A percentile compares a stretch with the other conserved stretches of the same genome.
Evolutionary conservation across 441 rosid species (phyloP).

Genomic region (Dalechampia spathulata): DNA sequence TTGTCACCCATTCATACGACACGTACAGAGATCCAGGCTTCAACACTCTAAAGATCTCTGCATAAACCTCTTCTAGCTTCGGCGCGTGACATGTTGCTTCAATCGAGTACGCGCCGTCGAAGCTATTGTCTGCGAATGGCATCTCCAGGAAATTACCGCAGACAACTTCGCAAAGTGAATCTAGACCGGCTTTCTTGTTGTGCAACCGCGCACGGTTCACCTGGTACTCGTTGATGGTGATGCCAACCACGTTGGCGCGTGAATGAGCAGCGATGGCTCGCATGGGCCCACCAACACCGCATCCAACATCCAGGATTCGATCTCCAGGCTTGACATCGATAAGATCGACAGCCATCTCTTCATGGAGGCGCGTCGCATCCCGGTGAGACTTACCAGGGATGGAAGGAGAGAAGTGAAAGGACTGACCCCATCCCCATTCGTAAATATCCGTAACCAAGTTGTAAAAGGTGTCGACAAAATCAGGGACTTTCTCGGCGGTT

Average conservation of each 20-base stretch:
- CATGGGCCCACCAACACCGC: conserved; percentile 97
- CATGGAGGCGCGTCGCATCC: conserved; percentile 77
- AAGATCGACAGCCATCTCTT: conserved; percentile 74
- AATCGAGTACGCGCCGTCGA: conserved; percentile 92
- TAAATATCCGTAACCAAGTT: conserved; percentile 88
- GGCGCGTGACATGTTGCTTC: conserved; percentile 99
- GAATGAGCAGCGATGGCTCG: conserved; percentile 91
- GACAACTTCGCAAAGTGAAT: conserved; percentile 67
- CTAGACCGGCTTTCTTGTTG: conserved; percentile 82
- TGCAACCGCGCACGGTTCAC: conserved; percentile 69
- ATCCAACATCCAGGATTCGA: conserved; percentile 71
- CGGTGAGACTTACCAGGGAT: conserved; percentile 62
- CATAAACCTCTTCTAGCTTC: conserved; percentile 64
- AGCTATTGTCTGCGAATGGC: conserved; percentile 64
- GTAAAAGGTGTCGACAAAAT: conserved; percentile 84
- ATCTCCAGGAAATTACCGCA: conserved; percentile 79
- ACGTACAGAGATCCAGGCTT: conserved; percentile 78
- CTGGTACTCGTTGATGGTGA: conserved; percentile 93
- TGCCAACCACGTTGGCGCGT: conserved; percentile 66
- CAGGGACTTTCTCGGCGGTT: conserved; percentile 69
- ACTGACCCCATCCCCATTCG: conserved; percentile 99
- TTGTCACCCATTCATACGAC: conserved; percentile 92
- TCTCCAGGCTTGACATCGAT: conserved; percentile 47
- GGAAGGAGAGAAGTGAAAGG: conserved; percentile 87
- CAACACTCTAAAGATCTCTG: conserved; percentile 66